These are phyloP conservation scores for Penicillium verhagenii DNA, from an alignment of 495 filamentous ascomycete genomes.

Conservation along the genomic window DNA sequence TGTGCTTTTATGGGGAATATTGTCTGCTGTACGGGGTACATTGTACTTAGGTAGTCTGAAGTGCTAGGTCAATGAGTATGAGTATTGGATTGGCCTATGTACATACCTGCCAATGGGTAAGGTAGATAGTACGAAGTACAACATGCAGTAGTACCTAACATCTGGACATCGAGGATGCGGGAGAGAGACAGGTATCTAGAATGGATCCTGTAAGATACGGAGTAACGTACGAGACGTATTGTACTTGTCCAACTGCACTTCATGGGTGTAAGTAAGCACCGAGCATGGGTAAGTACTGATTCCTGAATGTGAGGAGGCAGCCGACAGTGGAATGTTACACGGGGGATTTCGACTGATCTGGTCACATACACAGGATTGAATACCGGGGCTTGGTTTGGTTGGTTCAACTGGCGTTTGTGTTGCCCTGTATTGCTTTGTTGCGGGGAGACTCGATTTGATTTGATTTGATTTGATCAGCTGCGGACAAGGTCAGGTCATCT, in stretches of 20 bases:
- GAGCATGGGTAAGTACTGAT: neutral
- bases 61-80: no score
- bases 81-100: no score
- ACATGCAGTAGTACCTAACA: no score
- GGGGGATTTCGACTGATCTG: neutral
- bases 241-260: neutral
- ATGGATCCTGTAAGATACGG: no score
- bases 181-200: neutral
- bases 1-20: neutral
- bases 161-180: no score
- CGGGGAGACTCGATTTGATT: no score
- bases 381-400: neutral
- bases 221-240: no score
- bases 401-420: neutral
- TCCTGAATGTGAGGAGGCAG: neutral
- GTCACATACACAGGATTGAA: neutral
- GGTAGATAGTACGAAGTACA: no score
- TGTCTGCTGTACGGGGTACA: no score
- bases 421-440: neutral
- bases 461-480: neutral
- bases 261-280: no score
- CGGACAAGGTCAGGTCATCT: neutral
- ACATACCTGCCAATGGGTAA: no score
- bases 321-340: slow-evolving; percentile 3
- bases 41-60: no score